Evolutionary conservation across 2,329 filamentous ascomycete genomes (phyloP), one percentile per base, ranked within the genome.

Genomic region (Clarireedia monteithiana): DNA sequence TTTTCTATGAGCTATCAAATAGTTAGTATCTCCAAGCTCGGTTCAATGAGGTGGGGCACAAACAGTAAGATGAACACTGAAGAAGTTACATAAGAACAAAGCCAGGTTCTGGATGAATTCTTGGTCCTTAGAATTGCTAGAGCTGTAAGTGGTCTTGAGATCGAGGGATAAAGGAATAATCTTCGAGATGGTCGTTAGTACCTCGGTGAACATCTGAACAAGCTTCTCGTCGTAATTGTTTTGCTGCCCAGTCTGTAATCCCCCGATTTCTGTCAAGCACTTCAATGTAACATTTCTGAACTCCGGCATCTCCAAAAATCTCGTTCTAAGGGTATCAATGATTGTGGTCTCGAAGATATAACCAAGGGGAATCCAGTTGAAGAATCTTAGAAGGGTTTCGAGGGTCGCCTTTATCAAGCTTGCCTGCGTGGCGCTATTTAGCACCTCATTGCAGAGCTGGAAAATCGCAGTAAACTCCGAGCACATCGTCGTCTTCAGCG

Each of bases 341-440:
- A 99, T 85, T 38, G 89, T 85, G 0, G 92, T 99, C 78, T 99
- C 94, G 73, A 99, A 99, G 65, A 99, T 97, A 74, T 96, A 99
- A 56, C 95, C 94, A 40, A 99, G 77, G 0, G 94, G 94, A 56
- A 99, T 99, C 94, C 94, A 99, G 78, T 97, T 97, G 71, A 96
- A 88, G 74, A 99, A 99, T 58, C 91, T 89, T 53, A 99, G 81
- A 38, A 99, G 78, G 0, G 94, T 99, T 75, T 97, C 91, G 53
- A 99, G 81, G 0, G 94, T 99, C n/a, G 92, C 90, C 75, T 94
- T 95, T 74, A 99, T 85, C 55, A 99, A 78, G 68, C 86, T 95
- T 40, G 88, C 81, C 72, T 95, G 89, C 66, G 87, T 89, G 46
- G 92, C 94, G 34, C 89, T 94, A 66, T 86, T 90, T 63, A 99